Percentiles rank a stretch among this genome's conserved stretches.
Evolutionary conservation across 306 rosid genomes (phyloP).

Genomic region (Castanea crenata): DNA sequence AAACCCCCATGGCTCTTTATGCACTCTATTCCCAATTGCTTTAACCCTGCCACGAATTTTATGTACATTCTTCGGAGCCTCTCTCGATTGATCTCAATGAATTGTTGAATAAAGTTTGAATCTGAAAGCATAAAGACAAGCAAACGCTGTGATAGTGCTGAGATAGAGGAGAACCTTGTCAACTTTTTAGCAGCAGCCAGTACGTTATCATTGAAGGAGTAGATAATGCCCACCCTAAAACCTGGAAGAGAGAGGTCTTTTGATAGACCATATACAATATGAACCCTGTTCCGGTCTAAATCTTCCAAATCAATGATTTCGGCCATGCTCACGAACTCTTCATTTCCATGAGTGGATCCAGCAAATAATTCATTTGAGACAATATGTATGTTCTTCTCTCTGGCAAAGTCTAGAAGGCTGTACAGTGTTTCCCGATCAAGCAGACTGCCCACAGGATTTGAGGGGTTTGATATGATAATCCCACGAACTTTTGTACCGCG

Average conservation of each 20-base stretch:
- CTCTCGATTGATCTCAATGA: constrained; percentile 45
- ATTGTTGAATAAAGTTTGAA: constrained; percentile 45
- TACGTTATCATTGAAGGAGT: constrained; percentile 64
- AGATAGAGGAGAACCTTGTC: constrained; percentile 69
- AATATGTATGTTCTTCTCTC: constrained; percentile 92
- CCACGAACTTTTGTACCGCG: constrained; percentile 84
- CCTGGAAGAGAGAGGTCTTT: constrained; percentile 81
- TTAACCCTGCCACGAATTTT: constrained; percentile 62
- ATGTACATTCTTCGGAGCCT: constrained; percentile 51
- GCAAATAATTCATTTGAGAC: constrained; percentile 69
- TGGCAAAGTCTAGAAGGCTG: constrained; percentile 76
- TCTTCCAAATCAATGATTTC: constrained; percentile 69
- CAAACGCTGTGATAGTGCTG: constrained; percentile 67
- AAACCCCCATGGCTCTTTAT: constrained; percentile 68
- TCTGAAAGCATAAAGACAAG: constrained; percentile 83
- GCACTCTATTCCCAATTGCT: constrained; percentile 73
- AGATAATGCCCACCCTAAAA: constrained; percentile 67
- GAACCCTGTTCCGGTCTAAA: constrained; percentile 71
- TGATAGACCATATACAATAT: constrained; percentile 69
- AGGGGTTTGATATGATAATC: constrained; percentile 74
- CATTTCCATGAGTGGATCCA: constrained; percentile 48
- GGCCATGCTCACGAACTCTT: constrained; percentile 79
- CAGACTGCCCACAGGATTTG: constrained; percentile 70
- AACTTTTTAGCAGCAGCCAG: constrained; percentile 63
- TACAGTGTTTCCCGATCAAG: constrained; percentile 57